A percentile compares a stretch with the other conserved stretches of the same genome.
Conservation (phyloP, 345 rosid species). For the Gynandropsis gynandra region DNA sequence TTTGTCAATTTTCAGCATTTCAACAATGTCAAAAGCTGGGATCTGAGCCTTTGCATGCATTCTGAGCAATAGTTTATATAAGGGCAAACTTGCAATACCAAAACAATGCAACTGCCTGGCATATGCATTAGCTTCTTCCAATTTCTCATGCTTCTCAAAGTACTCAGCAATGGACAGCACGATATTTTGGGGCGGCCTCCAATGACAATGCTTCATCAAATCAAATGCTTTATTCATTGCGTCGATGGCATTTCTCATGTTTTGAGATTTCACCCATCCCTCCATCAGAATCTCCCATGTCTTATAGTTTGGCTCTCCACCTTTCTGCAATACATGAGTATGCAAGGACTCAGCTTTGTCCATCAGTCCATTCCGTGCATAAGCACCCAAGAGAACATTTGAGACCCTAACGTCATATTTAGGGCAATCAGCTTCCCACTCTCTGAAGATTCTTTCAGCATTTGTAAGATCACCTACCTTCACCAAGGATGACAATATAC, state of each 20-base stretch:
- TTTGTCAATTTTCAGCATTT: conserved; percentile 52
- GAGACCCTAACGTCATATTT: conserved; percentile 50
- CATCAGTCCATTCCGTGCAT: conserved; percentile 33
- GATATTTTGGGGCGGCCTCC: conserved; percentile 44
- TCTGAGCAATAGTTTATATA: conserved; percentile 44
- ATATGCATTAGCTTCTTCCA: conserved; percentile 40
- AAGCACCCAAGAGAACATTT: conserved; percentile 57
- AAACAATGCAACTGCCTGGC: conserved; percentile 34
- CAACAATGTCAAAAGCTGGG: conserved; percentile 34
- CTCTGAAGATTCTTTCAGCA: conserved; percentile 38
- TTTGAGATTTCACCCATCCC: conserved; percentile 43
- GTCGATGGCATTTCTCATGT: conserved; percentile 48
- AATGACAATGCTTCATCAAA: conserved; percentile 38
- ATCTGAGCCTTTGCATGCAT: conserved; percentile 32
- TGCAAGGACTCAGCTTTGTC: conserved; percentile 42
- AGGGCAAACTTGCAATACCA: conserved; percentile 41
- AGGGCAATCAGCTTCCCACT: conserved; percentile 42
- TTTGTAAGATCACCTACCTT: conserved; percentile 34
- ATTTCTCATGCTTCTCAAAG: conserved; percentile 40
- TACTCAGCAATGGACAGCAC: conserved; percentile 39
- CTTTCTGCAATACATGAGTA: conserved; percentile 34
- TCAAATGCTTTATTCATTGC: conserved; percentile 43
- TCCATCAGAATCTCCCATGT: conserved; percentile 75
- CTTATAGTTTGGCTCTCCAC: conserved; percentile 61
- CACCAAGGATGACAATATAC: conserved; percentile 42